Percentiles rank a stretch among this genome's conserved stretches.
Conservation (phyloP, 305 asterid genomes). For the Fraxinus platypoda region DNA sequence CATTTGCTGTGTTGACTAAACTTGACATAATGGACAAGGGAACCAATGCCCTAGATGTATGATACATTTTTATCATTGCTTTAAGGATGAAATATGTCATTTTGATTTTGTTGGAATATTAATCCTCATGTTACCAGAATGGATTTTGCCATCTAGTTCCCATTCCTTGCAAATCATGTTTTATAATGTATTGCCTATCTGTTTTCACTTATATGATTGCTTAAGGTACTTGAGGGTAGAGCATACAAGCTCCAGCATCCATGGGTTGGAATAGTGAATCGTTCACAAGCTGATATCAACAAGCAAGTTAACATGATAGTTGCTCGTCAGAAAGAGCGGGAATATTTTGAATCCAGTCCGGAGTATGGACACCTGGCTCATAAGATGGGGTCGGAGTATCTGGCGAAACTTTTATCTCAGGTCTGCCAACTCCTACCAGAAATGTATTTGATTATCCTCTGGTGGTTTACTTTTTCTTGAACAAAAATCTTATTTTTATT, state of each 20-base stretch:
- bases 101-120: slow-evolving; percentile 8
- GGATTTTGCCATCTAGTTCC: slow-evolving; percentile 17
- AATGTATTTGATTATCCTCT: slow-evolving; percentile 9
- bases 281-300: slow-evolving; percentile 96
- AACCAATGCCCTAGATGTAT: slow-evolving; percentile 90
- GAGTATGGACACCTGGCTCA: slow-evolving; percentile 88
- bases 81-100: slow-evolving; percentile 17
- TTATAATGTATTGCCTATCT: slow-evolving; percentile 9
- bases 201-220: slow-evolving; percentile 22
- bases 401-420: slow-evolving; percentile 84
- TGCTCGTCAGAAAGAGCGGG: slow-evolving; percentile 87
- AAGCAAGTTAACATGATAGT: slow-evolving; percentile 80
- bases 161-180: neutral
- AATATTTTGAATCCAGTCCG: slow-evolving; percentile 90
- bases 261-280: slow-evolving; percentile 97
- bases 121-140: slow-evolving; percentile 15
- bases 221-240: slow-evolving; percentile 93
- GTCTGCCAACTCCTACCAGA: slow-evolving; percentile 34
- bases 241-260: slow-evolving; percentile 90
- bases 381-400: slow-evolving; percentile 96
- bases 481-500: neutral
- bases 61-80: slow-evolving; percentile 28
- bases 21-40: slow-evolving; percentile 97
- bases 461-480: slow-evolving; percentile 15
- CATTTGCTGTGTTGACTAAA: slow-evolving; percentile 90